Evolutionary conservation across 371 early-diverging fungal genomes (phyloP), one percentile per base, ranked within the genome.

Genomic region (Mortierella sp.): DNA sequence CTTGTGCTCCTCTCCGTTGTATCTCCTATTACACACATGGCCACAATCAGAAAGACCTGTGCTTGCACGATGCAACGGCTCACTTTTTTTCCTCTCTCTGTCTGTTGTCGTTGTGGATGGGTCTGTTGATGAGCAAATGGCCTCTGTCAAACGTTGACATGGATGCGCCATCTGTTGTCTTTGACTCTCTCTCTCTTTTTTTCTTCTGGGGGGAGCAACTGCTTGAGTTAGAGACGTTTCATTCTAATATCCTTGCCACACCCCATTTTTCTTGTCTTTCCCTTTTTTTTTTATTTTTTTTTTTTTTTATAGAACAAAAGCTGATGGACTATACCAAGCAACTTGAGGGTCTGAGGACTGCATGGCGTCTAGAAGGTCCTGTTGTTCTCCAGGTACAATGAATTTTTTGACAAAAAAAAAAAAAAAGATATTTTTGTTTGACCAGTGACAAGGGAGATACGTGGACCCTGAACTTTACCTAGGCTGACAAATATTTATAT

Each of bases 361-460:
- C 79, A 64, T 89, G 87, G 89, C 61, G 75, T 4, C 72, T 83
- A 28, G 70, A 74, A 37, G 87, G 84, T 21, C 70, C 83, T 19
- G 82, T 81, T 12, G 70, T 84, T 55, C 74, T 89, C 29, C 72
- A 86, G 75, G 84, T 84, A 80, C 18, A 37, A n/a, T n/a, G n/a
- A n/a, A n/a, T n/a, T n/a, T n/a, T n/a, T n/a, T n/a, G n/a, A n/a
- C n/a, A n/a, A n/a, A n/a, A 6, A 43, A 7, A 53, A 19, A 56
- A 12, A 18, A 29, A 2, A 46, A 18, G 15, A n/a, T 29, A 47
- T 29, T 57, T 47, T 62, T 62, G 19, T n/a, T 62, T 44, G 44
- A 11, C 14, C 50, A 50, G 21, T 4, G 14, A 50, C 4, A 50
- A 14, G 14, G 14, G 21, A 14, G 14, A 9, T 9, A 37, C 9